Evolutionary conservation across 164 flowering plant species (phyloP), one percentile per base, ranked within the genome.

Genomic region (Berberis vulgaris): DNA sequence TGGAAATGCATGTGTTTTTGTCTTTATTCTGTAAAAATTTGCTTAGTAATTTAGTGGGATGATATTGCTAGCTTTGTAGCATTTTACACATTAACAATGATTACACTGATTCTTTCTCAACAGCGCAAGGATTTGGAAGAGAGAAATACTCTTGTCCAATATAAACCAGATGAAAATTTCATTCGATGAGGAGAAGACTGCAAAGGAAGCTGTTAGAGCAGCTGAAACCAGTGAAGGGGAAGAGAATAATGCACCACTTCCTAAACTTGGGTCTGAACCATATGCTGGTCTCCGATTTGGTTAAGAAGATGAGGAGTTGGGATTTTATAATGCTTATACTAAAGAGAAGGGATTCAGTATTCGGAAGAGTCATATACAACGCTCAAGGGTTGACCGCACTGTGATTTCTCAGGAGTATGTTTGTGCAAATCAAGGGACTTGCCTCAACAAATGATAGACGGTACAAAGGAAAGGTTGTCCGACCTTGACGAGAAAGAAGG

Each of bases 341-440:
- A 67, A 67, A 26, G 70, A 55, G 60, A 67, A 67, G 45, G 70
- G 70, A 43, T 67, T 67, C 40, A 56, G 61, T 62, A 61, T 67
- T 13, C 53, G 70, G 49, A 67, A 55, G 60, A 67, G 61, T 41
- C 65, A 55, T 46, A 63, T 67, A 40, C 60, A 67, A 61, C 70
- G 70, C 45, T 67, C 70, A 13, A 67, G 70, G 65, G 70, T 67
- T 60, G 70, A 67, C 56, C 65, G 46, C 6, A 67, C 65, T 67
- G 70, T 67, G 43, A 67, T 67, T 54, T 67, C 70, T 49, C 60
- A 61, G 39, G 70, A 67, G 61, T 67, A 67, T 61, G 70, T 67
- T 10, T 67, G 70, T 67, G 70, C 70, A 61, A 61, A 55, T 62
- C 65, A 67, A 61, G 70, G 70, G 47, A n/a, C 62, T 67, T 65